phyloP scores from a whole-genome alignment of 345 rosid species.

The Kandelia obovata region DNA sequence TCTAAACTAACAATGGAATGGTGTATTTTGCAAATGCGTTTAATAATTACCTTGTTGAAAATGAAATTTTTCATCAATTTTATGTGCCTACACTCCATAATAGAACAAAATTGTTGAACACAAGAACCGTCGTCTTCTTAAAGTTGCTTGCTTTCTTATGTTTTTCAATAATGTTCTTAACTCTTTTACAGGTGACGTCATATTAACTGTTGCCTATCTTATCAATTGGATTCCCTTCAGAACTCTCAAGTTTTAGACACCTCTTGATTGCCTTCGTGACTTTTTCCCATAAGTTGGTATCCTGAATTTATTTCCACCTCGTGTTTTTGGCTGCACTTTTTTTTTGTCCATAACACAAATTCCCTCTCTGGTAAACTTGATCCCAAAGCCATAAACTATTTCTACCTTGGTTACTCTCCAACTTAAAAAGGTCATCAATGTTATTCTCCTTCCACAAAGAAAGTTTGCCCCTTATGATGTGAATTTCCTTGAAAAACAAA shows the following conservation, averaged over 20 bases:
- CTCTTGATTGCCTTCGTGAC: neutral
- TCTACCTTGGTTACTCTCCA: neutral
- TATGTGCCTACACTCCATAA: neutral
- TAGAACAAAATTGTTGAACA: neutral
- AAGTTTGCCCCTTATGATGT: neutral
- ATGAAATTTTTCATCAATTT: neutral
- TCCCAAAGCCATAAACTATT: neutral
- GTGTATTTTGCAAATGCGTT: neutral
- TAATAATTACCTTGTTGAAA: neutral
- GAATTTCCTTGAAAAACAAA: neutral
- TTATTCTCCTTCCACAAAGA: neutral
- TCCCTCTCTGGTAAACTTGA: neutral
- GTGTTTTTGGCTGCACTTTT: neutral
- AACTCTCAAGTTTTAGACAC: neutral
- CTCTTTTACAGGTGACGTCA: neutral
- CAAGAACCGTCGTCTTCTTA: neutral
- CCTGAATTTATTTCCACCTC: neutral
- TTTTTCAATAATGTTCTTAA: neutral
- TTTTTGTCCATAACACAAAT: neutral
- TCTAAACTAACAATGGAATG: neutral
- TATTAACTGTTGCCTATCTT: neutral
- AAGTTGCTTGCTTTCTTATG: neutral
- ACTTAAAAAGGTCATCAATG: neutral
- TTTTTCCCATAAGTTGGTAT: neutral
- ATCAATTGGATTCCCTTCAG: neutral